Evolutionary conservation across 106 monocot species (phyloP).

Genomic region (Platanthera zijinensis): DNA sequence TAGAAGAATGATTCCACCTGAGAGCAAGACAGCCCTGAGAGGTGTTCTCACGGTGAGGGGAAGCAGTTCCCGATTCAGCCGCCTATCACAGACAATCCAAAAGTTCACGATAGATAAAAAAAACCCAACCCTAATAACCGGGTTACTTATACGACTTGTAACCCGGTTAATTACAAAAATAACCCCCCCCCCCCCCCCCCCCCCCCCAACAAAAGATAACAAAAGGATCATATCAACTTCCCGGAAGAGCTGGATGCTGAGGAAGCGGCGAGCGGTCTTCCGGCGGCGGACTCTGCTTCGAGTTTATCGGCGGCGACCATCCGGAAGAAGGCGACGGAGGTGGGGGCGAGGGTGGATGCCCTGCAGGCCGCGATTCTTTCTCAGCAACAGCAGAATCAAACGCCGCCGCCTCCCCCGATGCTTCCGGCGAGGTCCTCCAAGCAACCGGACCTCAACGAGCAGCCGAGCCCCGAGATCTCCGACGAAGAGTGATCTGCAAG

Average conservation of each 20-base stretch:
- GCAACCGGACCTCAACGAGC: conserved; percentile 55
- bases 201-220: too few species aligned
- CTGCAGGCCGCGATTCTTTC: not conserved
- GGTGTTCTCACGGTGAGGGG: too few species aligned
- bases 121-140: too few species aligned
- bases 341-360: conserved; percentile 20
- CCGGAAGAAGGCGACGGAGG: conserved; percentile 20
- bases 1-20: too few species aligned
- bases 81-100: too few species aligned
- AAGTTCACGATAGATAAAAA: too few species aligned
- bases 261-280: not conserved
- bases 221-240: too few species aligned
- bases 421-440: conserved; percentile 9
- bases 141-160: too few species aligned
- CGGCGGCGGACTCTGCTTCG: not conserved
- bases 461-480: conserved; percentile 35
- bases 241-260: conserved; percentile 21
- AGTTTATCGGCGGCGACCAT: conserved; percentile 10
- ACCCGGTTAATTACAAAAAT: too few species aligned
- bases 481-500: conserved; percentile 25
- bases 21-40: too few species aligned
- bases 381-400: not conserved
- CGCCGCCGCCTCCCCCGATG: not conserved
- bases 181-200: too few species aligned
- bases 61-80: too few species aligned